phyloP scores from a whole-genome alignment of 768 basidiomycete species.

The Hygrophorus pudorinus region DNA sequence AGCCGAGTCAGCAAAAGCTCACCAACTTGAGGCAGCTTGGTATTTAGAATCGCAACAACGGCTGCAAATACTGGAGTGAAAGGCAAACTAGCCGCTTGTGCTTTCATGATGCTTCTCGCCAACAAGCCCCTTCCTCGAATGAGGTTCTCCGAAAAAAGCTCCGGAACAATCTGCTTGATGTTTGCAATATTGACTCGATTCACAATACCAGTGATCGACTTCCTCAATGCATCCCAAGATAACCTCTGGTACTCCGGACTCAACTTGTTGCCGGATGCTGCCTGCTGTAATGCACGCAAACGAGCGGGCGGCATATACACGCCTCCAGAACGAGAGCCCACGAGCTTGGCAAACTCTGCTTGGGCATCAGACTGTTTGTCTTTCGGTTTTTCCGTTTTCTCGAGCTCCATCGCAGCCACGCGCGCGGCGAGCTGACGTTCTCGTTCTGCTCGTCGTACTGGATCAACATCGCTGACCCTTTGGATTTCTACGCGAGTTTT shows the following conservation, averaged over 20 bases:
- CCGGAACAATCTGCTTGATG: conserved; percentile 89
- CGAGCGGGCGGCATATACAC: conserved; percentile 96
- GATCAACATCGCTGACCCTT: conserved; percentile 63
- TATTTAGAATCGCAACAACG: conserved; percentile 90
- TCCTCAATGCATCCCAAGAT: conserved; percentile 96
- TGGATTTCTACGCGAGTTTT: conserved; percentile 18
- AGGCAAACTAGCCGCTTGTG: conserved; percentile 92
- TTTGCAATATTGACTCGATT: conserved; percentile 97
- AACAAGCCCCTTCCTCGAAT: conserved; percentile 91
- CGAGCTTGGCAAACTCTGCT: conserved; percentile 84
- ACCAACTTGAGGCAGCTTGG: conserved; percentile 93
- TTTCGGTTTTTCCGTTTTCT: conserved; percentile 40
- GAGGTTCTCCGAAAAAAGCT: conserved; percentile 89
- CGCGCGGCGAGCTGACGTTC: conserved; percentile 72
- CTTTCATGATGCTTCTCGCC: conserved; percentile 93
- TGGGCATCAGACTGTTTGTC: conserved; percentile 54
- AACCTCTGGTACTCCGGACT: conserved; percentile 88
- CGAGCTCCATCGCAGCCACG: conserved; percentile 58
- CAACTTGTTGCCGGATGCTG: conserved; percentile 71
- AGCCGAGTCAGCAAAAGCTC: conserved; percentile 84
- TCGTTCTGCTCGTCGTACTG: conserved; percentile 62
- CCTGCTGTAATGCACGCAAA: conserved; percentile 80
- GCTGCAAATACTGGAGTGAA: conserved; percentile 97
- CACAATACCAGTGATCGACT: conserved; percentile 98
- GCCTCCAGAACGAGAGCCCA: conserved; percentile 78